Conservation (phyloP, 179 eudicot species). For the Amaranthus tricolor region DNA sequence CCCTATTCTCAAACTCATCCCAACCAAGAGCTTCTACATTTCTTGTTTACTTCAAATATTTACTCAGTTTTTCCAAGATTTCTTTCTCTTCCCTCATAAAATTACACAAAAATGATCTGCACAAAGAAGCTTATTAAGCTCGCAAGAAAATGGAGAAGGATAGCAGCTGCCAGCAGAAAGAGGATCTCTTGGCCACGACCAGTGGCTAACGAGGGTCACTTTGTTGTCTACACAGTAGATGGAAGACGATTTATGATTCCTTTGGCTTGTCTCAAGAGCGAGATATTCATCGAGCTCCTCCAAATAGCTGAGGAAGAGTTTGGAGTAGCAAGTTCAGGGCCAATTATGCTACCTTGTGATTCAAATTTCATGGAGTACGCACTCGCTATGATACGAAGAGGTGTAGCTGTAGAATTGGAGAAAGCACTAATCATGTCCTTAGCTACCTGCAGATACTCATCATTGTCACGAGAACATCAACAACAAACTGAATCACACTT, state of each 20-base stretch:
- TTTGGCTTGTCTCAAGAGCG: conserved; percentile 24
- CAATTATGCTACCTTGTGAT: conserved; percentile 40
- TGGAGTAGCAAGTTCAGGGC: conserved; percentile 12
- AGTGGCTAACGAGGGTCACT: conserved; percentile 33
- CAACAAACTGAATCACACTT: background rate
- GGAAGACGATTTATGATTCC: conserved; percentile 34
- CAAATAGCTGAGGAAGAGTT: conserved; percentile 43
- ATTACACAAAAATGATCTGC: conserved; percentile 4
- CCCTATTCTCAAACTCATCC: background rate
- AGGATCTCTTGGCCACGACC: conserved; percentile 20
- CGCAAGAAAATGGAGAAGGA: conserved; percentile 7
- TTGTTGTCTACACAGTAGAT: conserved; percentile 34
- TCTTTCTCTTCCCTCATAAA: background rate
- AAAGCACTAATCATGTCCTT: background rate
- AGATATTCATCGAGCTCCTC: conserved; percentile 37
- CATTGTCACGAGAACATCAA: background rate
- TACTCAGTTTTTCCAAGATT: background rate
- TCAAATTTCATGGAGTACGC: conserved; percentile 29
- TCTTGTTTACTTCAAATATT: background rate
- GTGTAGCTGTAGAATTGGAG: background rate
- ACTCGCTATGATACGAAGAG: background rate
- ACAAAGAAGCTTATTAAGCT: conserved; percentile 5
- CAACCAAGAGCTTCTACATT: background rate
- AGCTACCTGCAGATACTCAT: conserved; percentile 14
- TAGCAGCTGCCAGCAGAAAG: conserved; percentile 2